Base-by-base conservation (phyloP, 495 filamentous ascomycete genomes). In the Hypoxylon trugodes region DNA sequence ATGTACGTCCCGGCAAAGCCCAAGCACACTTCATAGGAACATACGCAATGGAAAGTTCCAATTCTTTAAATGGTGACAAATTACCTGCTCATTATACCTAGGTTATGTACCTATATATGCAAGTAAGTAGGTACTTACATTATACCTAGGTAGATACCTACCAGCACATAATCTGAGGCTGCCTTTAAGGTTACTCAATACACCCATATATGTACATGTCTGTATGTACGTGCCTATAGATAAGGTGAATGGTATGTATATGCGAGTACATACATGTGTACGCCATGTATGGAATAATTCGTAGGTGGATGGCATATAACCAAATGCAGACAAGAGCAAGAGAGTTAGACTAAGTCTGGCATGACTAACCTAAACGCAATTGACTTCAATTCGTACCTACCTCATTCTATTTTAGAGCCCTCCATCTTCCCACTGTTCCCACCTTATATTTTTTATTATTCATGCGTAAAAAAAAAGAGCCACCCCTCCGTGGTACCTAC, bases 31-130 rank as follows among this genome's bases (percentile, higher is more conserved):
- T 64, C 32, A 22, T 53, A 64, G 46, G 38, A 37, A 48, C 59
- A 49, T 47, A 59, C 41, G 26, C 61, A 65, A 59, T 59, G 55
- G 30, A 57, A 48, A 59, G 54, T 65, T 65, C 54, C 41, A 47
- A 63, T 38, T 12, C 48, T 38, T 46, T 26, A 38, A 53, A 33
- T 47, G 36, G 21, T 26, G 48, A 59, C 42, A 40, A 25, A 54
- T 51, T 61, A 51, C 10, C 38, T 61, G 57, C 47, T 61, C 48
- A 53, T 48, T n/a, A n/a, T n/a, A n/a, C n/a, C n/a, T n/a, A n/a
- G n/a, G n/a, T n/a, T n/a, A n/a, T n/a, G n/a, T n/a, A n/a, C n/a
- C n/a, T 18, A 9, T 51, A 37, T 51, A 32, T 51, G 42, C 30
- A 47, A 43, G 40, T 22, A 9, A 8, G 35, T 40, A 48, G 33